Evolutionary conservation across 208 protist species (phyloP).

Genomic region (Lotmaria passim): DNA sequence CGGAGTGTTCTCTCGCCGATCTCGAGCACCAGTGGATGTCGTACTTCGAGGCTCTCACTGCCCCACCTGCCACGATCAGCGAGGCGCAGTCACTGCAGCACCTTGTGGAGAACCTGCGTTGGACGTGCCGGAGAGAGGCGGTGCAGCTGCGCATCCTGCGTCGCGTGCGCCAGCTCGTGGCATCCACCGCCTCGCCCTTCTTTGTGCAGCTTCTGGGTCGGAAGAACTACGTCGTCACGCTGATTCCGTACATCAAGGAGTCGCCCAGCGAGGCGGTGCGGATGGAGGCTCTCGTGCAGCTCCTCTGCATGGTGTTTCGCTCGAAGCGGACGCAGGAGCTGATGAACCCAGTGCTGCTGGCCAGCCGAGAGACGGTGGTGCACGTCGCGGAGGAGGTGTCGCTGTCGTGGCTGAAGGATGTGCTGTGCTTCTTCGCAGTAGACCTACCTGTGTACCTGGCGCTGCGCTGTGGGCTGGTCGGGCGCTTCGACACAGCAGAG

Average conservation of each 20-base stretch:
- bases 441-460: slow-evolving; percentile 61
- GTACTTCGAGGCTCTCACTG: slow-evolving; percentile 64
- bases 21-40: slow-evolving; percentile 60
- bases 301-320: slow-evolving; percentile 67
- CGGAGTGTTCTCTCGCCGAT: slow-evolving; percentile 22
- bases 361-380: slow-evolving; percentile 52
- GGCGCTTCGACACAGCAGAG: slow-evolving; percentile 53
- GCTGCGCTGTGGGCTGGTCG: slow-evolving; percentile 70
- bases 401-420: slow-evolving; percentile 74
- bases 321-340: slow-evolving; percentile 80
- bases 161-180: slow-evolving; percentile 63
- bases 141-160: slow-evolving; percentile 40
- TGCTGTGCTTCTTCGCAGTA: slow-evolving; percentile 39
- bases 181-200: slow-evolving; percentile 41
- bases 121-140: slow-evolving; percentile 30
- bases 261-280: slow-evolving; percentile 37
- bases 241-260: slow-evolving; percentile 70
- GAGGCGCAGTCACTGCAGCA: slow-evolving; percentile 65
- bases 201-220: slow-evolving; percentile 70
- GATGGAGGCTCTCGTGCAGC: slow-evolving; percentile 69
- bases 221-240: slow-evolving; percentile 50
- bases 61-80: slow-evolving; percentile 57
- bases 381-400: slow-evolving; percentile 68
- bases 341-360: slow-evolving; percentile 69
- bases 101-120: slow-evolving; percentile 45